Base-by-base conservation (phyloP, 257 asterid genomes). In the Solanum stenotomum region DNA sequence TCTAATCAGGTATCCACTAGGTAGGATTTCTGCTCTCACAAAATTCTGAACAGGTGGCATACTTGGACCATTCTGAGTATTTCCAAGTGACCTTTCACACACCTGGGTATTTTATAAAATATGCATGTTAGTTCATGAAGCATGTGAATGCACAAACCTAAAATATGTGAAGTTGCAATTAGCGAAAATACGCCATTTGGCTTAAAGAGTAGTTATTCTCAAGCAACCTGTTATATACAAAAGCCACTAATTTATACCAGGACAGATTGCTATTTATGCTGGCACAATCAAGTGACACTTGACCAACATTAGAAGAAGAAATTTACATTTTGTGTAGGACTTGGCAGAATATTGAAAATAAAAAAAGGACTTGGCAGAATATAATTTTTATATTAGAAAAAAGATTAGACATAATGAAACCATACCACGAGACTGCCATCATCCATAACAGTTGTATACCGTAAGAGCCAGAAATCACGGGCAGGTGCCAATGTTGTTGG, bases 401-500 rank as follows among this genome's bases (percentile, higher is more conserved):
- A 42, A 11, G n/a, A 7, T 3, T 44, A 49, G 20, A 5, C 67
- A 16, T 3, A 65, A 20, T 25, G 42, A 88, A 65, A 27, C 56
- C 95, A 33, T 89, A 96, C 98, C 96, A 96, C 98, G 86, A 95
- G 89, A 87, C 98, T 96, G 86, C 98, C 98, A 93, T 95, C 98
- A 11, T 96, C 98, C 98, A 93, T 94, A 10, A 94, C 92, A 37
- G 98, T 94, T 65, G 98, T 95, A 88, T 91, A 95, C 90, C 98
- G 98, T 37, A 96, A 74, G 90, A 96, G 92, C 96, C 95, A 96
- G 89, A 96, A 95, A 91, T 96, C 98, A 90, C 98, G 98, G 87
- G 96, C 98, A 23, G 98, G 98, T 76, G 98, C 98, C 94, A 96
- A 86, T 75, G 98, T 96, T 33, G 98, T 96, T 8, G 98, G 98